Evolutionary conservation across 1,139 yeast species (phyloP), one percentile per base, ranked within the genome.

Genomic region (Kazachstania sp.): DNA sequence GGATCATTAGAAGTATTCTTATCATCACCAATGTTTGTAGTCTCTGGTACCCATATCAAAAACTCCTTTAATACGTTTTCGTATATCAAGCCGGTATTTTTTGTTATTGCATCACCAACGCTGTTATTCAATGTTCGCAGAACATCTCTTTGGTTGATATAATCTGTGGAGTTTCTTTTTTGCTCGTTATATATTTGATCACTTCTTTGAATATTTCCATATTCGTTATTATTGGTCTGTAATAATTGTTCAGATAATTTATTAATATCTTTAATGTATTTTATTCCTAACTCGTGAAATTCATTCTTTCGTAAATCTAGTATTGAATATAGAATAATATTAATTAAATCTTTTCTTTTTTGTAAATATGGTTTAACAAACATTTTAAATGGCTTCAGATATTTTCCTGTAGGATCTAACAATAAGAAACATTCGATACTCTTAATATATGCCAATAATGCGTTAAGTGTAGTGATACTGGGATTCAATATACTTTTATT

Each of bases 11-110:
- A 86, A 61, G 86, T 95, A 12, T 29, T 29, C 8, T 23, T 15
- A 20, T 43, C 20, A 23, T 23, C 28, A 23, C 6, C 28, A 18
- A 19, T 13, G 0, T 95, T 95, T 66, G 86, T 96, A 0, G 97
- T 97, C 57, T 87, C 96, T 0, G 97, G 97, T 8, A 67, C 68
- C 97, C 97, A 90, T 30, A 75, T 70, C 3, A 82, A 63, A 51
- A 52, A 59, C 29, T 52, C 50, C 13, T 48, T 49, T 20, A 59
- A 36, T 13, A 59, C 51, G 39, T 49, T 51, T 37, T 52, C 51
- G 37, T 52, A 50, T 30, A 51, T 37, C n/a, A 51, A 34, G 8
- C 9, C 8, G n/a, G 35, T 38, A 2, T 15, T 32, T 13, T 36
- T 34, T 15, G 29, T 35, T 28, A 13, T 18, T 20, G 23, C 26